A percentile compares a stretch with the other conserved stretches of the same genome.
phyloP scores from a whole-genome alignment of 139 green algal genomes.

The Edaphochlamys debaryana region DNA sequence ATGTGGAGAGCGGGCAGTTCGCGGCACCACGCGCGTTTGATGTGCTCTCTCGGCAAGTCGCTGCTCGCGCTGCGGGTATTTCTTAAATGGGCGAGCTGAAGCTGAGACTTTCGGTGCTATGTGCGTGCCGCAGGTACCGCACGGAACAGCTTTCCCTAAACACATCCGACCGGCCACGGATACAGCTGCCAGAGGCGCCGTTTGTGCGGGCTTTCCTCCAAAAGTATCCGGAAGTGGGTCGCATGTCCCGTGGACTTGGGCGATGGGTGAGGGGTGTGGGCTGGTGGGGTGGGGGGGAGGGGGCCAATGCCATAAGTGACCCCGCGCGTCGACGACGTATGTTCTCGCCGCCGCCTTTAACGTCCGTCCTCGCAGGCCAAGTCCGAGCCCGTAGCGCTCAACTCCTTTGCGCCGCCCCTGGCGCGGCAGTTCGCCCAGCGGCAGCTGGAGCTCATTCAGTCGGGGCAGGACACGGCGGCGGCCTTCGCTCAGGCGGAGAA shows the following conservation, averaged over 20 bases:
- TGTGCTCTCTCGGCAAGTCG: slow-evolving; percentile 10
- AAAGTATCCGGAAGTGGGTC: slow-evolving; percentile 38
- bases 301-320: too few relatives aligned
- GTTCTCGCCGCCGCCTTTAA: too few relatives aligned
- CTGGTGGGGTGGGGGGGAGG: too few relatives aligned
- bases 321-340: too few relatives aligned
- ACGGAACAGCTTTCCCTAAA: slow-evolving; percentile 33
- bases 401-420: slow-evolving; percentile 29
- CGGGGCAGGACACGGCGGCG: background rate
- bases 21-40: slow-evolving; percentile 12
- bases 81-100: too few relatives aligned
- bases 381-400: slow-evolving; percentile 20
- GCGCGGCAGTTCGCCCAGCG: slow-evolving; percentile 35
- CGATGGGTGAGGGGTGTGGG: too few relatives aligned
- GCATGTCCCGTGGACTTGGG: too few relatives aligned
- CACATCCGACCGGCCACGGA: background rate
- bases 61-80: too few relatives aligned
- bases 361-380: slow-evolving; percentile 24
- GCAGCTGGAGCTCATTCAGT: slow-evolving; percentile 37
- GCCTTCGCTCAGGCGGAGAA: slow-evolving; percentile 32
- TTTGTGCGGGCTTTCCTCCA: background rate
- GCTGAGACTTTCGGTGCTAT: too few relatives aligned
- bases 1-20: slow-evolving; percentile 40
- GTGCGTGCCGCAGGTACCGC: slow-evolving; percentile 46
- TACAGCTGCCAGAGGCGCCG: slow-evolving; percentile 14